phyloP scores from a whole-genome alignment of 345 rosid genomes.

The Boechera divaricarpa region DNA sequence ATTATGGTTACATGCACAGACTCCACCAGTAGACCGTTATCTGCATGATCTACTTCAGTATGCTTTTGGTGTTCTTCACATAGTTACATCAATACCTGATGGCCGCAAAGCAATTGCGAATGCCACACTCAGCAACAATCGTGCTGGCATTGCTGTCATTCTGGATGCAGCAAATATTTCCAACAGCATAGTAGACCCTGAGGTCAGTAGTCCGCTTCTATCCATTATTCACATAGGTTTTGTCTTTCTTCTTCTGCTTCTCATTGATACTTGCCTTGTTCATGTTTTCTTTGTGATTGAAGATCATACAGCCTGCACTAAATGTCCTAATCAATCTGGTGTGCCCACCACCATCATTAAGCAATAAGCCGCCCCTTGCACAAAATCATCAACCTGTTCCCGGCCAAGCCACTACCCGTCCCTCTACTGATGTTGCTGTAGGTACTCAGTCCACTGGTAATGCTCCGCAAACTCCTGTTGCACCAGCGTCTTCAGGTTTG shows the following conservation, averaged over 20 bases:
- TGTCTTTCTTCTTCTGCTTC: constrained; percentile 29
- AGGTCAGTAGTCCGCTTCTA: constrained; percentile 56
- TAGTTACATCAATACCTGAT: constrained; percentile 77
- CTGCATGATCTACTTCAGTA: constrained; percentile 95
- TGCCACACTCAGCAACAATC: constrained; percentile 87
- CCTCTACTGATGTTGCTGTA: constrained; percentile 48
- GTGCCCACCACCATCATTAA: constrained; percentile 98
- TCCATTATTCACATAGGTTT: constrained; percentile 28
- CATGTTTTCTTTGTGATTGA: constrained; percentile 45
- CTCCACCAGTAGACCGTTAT: constrained; percentile 96
- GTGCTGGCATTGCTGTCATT: constrained; percentile 88
- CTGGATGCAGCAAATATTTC: constrained; percentile 90
- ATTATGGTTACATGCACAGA: constrained; percentile 56
- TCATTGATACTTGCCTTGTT: constrained; percentile 26
- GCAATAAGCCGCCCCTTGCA: constrained; percentile 70
- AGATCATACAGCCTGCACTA: constrained; percentile 96
- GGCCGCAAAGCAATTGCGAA: constrained; percentile 90
- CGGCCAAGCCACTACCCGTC: constrained; percentile 55
- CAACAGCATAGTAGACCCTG: constrained; percentile 87
- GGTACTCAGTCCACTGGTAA: constrained; percentile 50
- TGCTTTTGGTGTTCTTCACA: constrained; percentile 97
- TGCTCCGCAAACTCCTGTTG: constrained; percentile 63
- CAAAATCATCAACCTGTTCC: constrained; percentile 43
- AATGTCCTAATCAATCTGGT: constrained; percentile 93
- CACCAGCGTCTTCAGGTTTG: constrained; percentile 72